Evolutionary conservation across 1,284 basidiomycete species (phyloP).

Genomic region (Pyrrhoderma noxium): DNA sequence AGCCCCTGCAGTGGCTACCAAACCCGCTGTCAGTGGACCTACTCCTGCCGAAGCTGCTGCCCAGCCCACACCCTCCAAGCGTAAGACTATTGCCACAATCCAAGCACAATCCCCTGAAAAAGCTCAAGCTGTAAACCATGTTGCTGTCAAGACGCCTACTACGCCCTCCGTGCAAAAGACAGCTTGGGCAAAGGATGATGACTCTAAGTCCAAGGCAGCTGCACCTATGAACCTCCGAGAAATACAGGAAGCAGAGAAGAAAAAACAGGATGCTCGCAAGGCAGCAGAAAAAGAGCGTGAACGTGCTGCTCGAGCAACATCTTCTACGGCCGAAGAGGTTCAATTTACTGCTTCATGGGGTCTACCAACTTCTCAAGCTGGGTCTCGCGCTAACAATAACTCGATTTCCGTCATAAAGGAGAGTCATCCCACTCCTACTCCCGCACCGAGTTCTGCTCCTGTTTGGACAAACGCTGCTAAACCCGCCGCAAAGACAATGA

Average conservation of each 20-base stretch:
- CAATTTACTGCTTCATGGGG: constrained; percentile 72
- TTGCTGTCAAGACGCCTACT: constrained; percentile 20
- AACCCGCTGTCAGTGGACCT: constrained; percentile 23
- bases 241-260: constrained; percentile 92
- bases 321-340: constrained; percentile 41
- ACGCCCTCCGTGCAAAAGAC: constrained; percentile 30
- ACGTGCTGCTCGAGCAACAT: constrained; percentile 35
- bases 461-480: constrained; percentile 66
- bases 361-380: constrained; percentile 64
- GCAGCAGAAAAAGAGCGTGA: constrained; percentile 57
- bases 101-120: constrained; percentile 19
- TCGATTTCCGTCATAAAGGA: constrained; percentile 31
- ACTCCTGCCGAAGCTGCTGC: constrained; percentile 25
- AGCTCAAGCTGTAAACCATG: constrained; percentile 14
- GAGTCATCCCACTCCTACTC: constrained; percentile 28
- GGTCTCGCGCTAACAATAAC: constrained; percentile 34
- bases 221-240: constrained; percentile 75
- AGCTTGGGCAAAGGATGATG: constrained; percentile 61
- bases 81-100: constrained; percentile 14
- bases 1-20: constrained; percentile 14
- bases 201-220: constrained; percentile 42
- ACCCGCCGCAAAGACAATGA: constrained; percentile 76
- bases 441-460: constrained; percentile 28
- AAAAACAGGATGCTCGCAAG: constrained; percentile 67
- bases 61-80: constrained; percentile 26